Evolutionary conservation across 352 stramenopile species (phyloP).

Genomic region (Phytophthora megakarya): DNA sequence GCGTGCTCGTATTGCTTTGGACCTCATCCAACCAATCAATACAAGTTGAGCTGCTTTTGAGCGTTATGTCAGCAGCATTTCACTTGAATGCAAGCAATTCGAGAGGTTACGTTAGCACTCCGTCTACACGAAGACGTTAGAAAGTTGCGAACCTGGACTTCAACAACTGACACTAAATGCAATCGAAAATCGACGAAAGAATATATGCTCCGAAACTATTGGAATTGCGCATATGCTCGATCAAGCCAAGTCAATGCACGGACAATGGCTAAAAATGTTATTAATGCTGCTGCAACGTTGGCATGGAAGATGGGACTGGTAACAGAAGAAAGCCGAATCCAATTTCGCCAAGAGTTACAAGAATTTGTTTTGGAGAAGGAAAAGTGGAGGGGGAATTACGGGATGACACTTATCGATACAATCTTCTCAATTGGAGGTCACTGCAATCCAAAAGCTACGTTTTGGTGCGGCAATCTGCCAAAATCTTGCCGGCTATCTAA

Average conservation of each 20-base stretch:
- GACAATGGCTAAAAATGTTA: neutral
- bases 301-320: neutral
- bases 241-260: constrained; percentile 5
- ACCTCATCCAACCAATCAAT: constrained; percentile 5
- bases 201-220: constrained; percentile 2
- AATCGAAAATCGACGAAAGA: neutral
- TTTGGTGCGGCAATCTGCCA: constrained; percentile 13
- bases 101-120: neutral
- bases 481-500: constrained; percentile 16
- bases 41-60: constrained; percentile 16
- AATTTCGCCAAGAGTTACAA: constrained; percentile 10
- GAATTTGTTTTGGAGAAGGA: constrained; percentile 1
- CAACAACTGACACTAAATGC: neutral
- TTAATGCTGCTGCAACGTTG: neutral
- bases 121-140: neutral
- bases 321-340: neutral
- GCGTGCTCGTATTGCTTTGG: neutral
- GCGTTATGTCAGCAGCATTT: constrained; percentile 20
- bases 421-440: constrained; percentile 5
- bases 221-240: constrained; percentile 8
- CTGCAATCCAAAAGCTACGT: neutral
- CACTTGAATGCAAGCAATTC: constrained; percentile 18
- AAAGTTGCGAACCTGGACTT: neutral
- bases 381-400: neutral
- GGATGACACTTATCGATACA: neutral